These are phyloP conservation scores for Botrytis deweyae DNA, from an alignment of 2,329 filamentous ascomycete genomes.

Conservation along the genomic window DNA sequence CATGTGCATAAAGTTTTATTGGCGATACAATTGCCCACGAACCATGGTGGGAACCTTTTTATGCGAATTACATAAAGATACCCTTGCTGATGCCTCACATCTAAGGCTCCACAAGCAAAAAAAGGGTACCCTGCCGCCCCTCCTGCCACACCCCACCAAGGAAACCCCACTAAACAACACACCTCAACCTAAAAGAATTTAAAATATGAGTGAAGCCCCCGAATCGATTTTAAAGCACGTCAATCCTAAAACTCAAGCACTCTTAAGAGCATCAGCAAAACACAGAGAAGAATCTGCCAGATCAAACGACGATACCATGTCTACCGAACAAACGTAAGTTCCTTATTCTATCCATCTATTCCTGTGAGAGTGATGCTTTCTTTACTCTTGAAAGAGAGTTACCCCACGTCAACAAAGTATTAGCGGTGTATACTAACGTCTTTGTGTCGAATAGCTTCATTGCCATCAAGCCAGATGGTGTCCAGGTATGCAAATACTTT, in stretches of 20 bases:
- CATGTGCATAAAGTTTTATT: conserved; percentile 6
- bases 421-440: conserved; percentile 35
- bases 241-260: conserved; percentile 48
- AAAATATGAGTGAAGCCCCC: conserved; percentile 30
- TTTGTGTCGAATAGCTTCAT: conserved; percentile 73
- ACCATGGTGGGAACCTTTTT: neutral
- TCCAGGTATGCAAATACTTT: conserved; percentile 68
- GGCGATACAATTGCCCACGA: neutral
- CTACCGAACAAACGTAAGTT: conserved; percentile 76
- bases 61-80: neutral
- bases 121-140: conserved; percentile 3
- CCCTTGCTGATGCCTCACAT: neutral
- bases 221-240: conserved; percentile 48
- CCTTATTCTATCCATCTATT: neutral
- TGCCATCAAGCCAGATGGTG: conserved; percentile 99
- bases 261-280: conserved; percentile 41
- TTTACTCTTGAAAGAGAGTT: neutral
- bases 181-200: conserved; percentile 22
- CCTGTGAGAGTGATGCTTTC: neutral
- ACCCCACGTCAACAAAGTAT: conserved; percentile 17
- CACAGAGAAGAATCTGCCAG: conserved; percentile 38
- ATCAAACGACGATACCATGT: conserved; percentile 54
- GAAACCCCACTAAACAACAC: conserved; percentile 26
- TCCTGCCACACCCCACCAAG: conserved; percentile 21
- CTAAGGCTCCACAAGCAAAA: neutral